phyloP scores from a whole-genome alignment of 1,139 yeast genomes.

The Neolecta irregularis region DNA sequence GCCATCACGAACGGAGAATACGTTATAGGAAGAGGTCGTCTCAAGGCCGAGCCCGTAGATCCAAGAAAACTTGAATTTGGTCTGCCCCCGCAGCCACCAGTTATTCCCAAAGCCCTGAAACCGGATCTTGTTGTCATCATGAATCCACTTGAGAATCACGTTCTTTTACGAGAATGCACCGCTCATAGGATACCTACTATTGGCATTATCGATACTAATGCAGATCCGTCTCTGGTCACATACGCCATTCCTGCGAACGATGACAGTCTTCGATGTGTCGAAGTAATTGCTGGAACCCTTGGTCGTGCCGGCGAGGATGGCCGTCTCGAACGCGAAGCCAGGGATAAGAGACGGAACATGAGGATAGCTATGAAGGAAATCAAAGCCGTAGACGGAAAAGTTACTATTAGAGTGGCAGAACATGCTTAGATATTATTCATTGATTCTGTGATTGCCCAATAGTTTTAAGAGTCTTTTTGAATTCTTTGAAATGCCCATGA shows the following conservation, averaged over 20 bases:
- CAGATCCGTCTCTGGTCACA: slow-evolving; percentile 76
- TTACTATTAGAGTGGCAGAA: no score
- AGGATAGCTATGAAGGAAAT: no score
- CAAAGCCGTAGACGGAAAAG: no score
- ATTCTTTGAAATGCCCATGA: slow-evolving; percentile 2
- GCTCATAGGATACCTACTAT: slow-evolving; percentile 78
- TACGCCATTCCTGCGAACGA: slow-evolving; percentile 95
- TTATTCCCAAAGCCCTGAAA: slow-evolving; percentile 31
- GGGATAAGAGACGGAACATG: no score
- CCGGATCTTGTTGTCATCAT: slow-evolving; percentile 80
- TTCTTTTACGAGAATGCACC: slow-evolving; percentile 68
- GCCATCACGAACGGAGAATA: slow-evolving; percentile 74
- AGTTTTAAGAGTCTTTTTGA: background rate
- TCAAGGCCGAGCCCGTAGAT: slow-evolving; percentile 34
- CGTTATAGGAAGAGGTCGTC: slow-evolving; percentile 46
- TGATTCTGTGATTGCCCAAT: no score
- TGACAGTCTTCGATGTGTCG: slow-evolving; percentile 72
- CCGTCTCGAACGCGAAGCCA: no score
- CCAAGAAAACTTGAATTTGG: no score
- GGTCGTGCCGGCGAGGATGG: slow-evolving; percentile 80
- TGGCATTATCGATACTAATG: slow-evolving; percentile 85
- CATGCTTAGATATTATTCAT: no score
- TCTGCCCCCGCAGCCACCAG: slow-evolving; percentile 18
- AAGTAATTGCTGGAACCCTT: slow-evolving; percentile 65
- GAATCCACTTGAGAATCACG: slow-evolving; percentile 79